These are phyloP conservation scores for Prunus davidiana DNA, from an alignment of 306 rosid genomes.

Conservation along the genomic window DNA sequence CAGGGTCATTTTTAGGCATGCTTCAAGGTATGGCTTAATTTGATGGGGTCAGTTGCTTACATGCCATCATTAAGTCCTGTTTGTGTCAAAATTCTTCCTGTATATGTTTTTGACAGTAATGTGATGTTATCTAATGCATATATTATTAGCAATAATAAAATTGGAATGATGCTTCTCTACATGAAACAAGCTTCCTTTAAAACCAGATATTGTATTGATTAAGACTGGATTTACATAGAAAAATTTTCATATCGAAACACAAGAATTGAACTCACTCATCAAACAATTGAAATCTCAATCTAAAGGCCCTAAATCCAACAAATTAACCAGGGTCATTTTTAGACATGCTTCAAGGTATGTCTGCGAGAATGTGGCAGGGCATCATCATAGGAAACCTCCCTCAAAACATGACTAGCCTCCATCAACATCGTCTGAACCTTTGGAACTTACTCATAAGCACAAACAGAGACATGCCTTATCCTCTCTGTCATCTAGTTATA, in stretches of 20 bases:
- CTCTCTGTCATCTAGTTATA: slow-evolving; percentile 44
- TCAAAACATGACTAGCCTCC: background rate
- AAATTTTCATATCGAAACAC: background rate
- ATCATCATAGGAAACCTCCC: background rate
- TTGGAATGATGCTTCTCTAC: too few relatives aligned
- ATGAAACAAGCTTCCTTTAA: too few relatives aligned
- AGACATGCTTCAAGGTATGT: background rate
- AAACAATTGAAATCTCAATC: background rate
- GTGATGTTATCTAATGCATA: too few relatives aligned
- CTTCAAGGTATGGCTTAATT: too few relatives aligned
- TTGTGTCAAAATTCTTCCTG: too few relatives aligned
- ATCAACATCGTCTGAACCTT: background rate
- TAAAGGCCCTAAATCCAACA: background rate
- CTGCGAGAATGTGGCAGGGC: background rate
- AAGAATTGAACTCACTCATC: background rate
- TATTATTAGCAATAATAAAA: too few relatives aligned
- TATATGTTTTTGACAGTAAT: too few relatives aligned
- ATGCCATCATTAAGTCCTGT: too few relatives aligned
- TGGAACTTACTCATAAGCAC: background rate
- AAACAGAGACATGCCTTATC: background rate
- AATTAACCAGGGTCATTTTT: background rate
- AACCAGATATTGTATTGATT: background rate
- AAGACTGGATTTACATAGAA: background rate
- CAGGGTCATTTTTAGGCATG: too few relatives aligned
- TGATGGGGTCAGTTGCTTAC: too few relatives aligned